Evolutionary conservation across 179 eudicot species (phyloP), one percentile per base, ranked within the genome.

Genomic region (Silene coronaria): DNA sequence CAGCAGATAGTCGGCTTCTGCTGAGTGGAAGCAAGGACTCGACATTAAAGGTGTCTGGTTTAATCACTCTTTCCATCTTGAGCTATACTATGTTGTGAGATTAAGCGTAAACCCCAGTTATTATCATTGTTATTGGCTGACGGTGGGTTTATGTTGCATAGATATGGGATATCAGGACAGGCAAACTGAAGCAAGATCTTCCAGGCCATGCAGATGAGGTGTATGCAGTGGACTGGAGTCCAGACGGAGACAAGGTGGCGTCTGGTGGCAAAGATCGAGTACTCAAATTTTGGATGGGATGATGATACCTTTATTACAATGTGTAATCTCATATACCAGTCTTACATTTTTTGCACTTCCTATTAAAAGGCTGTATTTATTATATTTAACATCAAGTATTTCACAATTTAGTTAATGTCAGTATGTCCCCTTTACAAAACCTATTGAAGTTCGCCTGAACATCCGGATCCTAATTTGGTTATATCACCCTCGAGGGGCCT

Each of bases 141-240:
- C 48, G 48, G n/a, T 23, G 23, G 2, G 5, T 70, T 51, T 51
- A 21, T 34, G 10, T 26, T 45, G 0, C 5, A 2, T 74, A 93
- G 97, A 45, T 45, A 55, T 95, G 99, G 99, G 97, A 90, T 75
- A 84, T 92, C 77, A 87, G 89, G 76, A 89, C 95, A 0, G 86
- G 82, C 62, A 92, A 87, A 75, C 84, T 94, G 81, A 89, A 90
- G 79, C 91, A 92, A 74, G 99, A 95, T 80, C 89, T 95, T 74
- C 97, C 97, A 5, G 99, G 96, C 74, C 97, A 92, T 78, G 86
- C 91, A 23, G 97, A 92, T 68, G 99, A 92, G 92, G 99, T 89
- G 74, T 89, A 88, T 80, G 88, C 97, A 26, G 99, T 92, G 73
- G 97, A 92, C 81, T 95, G 97, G 96, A 90, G 97, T 82, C 97